Conservation (phyloP, 2,329 filamentous ascomycete species). For the Ophiocordyceps australis region DNA sequence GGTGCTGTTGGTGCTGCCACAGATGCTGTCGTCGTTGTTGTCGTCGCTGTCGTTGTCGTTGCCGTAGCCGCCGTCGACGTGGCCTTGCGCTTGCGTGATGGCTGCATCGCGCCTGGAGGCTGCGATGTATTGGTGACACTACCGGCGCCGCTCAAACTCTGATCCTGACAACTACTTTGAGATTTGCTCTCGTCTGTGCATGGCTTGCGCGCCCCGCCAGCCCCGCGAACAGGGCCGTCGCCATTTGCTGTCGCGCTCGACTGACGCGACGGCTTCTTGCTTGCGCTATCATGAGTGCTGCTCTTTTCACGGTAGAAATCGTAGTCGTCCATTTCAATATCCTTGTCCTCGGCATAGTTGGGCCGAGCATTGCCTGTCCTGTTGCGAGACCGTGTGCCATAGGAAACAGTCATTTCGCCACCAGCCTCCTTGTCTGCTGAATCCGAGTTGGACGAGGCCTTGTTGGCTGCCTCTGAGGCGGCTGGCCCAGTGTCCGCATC, state of each 20-base stretch:
- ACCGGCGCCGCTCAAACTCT: conserved; percentile 7
- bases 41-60: conserved; percentile 5
- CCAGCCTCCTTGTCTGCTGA: conserved; percentile 28
- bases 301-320: conserved; percentile 44
- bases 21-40: conserved; percentile 7
- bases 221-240: conserved; percentile 15
- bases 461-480: conserved; percentile 22
- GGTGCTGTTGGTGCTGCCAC: no score
- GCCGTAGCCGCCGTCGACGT: conserved; percentile 15
- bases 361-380: conserved; percentile 61
- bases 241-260: conserved; percentile 16
- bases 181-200: conserved; percentile 20
- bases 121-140: conserved; percentile 24
- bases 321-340: conserved; percentile 72
- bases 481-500: conserved; percentile 15
- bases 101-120: conserved; percentile 23
- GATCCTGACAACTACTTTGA: conserved; percentile 19
- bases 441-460: conserved; percentile 27
- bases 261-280: conserved; percentile 37
- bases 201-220: conserved; percentile 21
- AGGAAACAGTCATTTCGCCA: conserved; percentile 43
- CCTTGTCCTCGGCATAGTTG: conserved; percentile 91
- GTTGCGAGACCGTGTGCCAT: conserved; percentile 89
- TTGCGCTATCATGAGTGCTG: conserved; percentile 27
- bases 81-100: conserved; percentile 76